Percentiles rank a stretch among this genome's conserved stretches.
Conservation (phyloP, 371 early-diverging fungal genomes). For the Smittium mucronatum region DNA sequence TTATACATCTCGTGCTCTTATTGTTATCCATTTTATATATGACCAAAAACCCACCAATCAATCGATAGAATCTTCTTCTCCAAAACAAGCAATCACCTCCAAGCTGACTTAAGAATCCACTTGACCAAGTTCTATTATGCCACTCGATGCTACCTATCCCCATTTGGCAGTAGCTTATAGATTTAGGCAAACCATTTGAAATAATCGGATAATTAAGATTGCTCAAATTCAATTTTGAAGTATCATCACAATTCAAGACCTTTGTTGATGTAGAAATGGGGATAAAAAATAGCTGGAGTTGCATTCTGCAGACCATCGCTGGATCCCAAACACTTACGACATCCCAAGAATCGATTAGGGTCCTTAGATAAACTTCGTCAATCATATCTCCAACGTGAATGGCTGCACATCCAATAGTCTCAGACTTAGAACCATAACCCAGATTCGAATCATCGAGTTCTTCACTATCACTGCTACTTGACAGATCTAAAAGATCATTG, state of each 20-base stretch:
- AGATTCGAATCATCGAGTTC: neutral
- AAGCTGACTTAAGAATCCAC: conserved; percentile 35
- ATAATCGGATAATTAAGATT: neutral
- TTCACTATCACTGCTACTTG: neutral
- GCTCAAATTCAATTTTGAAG: neutral
- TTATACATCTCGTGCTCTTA: conserved; percentile 24
- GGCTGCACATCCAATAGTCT: conserved; percentile 34
- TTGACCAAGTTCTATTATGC: conserved; percentile 34
- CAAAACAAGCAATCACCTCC: conserved; percentile 38
- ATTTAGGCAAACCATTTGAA: conserved; percentile 23
- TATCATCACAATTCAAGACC: neutral
- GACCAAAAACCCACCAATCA: conserved; percentile 33
- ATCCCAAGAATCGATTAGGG: conserved; percentile 33
- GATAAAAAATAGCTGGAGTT: conserved; percentile 34
- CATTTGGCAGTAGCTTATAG: conserved; percentile 29
- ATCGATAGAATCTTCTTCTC: conserved; percentile 34
- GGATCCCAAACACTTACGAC: conserved; percentile 36
- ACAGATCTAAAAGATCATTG: neutral
- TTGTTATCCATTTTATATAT: conserved; percentile 30
- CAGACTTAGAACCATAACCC: conserved; percentile 15
- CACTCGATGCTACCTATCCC: conserved; percentile 30
- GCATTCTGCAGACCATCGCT: conserved; percentile 24
- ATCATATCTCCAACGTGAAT: conserved; percentile 32
- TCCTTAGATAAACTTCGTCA: conserved; percentile 29
- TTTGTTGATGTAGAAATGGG: conserved; percentile 13